A percentile compares a stretch with the other conserved stretches of the same genome.
Conservation (phyloP, 2,329 filamentous ascomycete genomes). For the Mycosphaerelloides madeirae region DNA sequence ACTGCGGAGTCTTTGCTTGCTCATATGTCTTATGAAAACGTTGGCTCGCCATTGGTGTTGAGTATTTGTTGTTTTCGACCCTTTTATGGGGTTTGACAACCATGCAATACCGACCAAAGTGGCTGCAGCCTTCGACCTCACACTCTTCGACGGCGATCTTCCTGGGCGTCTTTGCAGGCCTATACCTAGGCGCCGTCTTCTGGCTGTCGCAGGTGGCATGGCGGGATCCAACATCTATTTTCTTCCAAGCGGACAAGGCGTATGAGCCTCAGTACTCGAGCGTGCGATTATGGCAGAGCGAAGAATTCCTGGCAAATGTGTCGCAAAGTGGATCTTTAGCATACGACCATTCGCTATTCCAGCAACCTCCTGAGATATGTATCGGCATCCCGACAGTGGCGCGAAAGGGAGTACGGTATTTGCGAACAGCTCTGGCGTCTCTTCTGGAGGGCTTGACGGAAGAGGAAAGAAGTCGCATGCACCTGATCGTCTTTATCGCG, state of each 20-base stretch:
- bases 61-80: no score
- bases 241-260: conserved; percentile 2
- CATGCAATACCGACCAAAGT: not conserved
- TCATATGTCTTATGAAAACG: no score
- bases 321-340: not conserved
- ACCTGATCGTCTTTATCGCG: conserved; percentile 43
- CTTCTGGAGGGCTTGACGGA: conserved; percentile 41
- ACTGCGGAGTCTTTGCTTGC: no score
- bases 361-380: conserved; percentile 30
- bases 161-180: not conserved
- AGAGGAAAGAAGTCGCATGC: conserved; percentile 39
- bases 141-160: not conserved
- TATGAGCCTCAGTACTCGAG: conserved; percentile 1
- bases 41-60: no score
- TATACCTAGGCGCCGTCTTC: not conserved
- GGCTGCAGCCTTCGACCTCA: not conserved
- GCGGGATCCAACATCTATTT: conserved; percentile 1
- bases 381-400: conserved; percentile 43
- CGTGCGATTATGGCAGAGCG: not conserved
- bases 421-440: conserved; percentile 41
- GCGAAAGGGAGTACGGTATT: conserved; percentile 38
- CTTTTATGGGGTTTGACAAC: no score
- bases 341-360: not conserved
- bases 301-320: not conserved
- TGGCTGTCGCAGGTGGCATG: not conserved